These are phyloP conservation scores for Sarcocystis neurona DNA, from an alignment of 169 alveolate genomes.

Conservation along the genomic window DNA sequence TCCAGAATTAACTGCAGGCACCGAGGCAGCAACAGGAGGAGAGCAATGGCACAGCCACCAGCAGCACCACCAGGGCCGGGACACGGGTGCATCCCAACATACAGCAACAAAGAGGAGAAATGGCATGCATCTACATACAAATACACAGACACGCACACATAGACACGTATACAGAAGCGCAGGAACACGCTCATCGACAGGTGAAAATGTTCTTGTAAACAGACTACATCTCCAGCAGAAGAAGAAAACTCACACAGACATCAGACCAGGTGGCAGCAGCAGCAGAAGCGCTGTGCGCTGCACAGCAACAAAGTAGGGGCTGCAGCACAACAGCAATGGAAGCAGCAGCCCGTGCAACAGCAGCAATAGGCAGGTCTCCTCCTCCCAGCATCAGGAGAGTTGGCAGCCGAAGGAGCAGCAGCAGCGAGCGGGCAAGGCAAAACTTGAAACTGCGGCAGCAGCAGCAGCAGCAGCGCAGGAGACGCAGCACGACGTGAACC, in stretches of 20 bases:
- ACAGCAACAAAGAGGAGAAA: not conserved
- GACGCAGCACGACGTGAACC: no score
- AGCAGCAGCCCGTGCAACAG: not conserved
- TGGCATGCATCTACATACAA: not conserved
- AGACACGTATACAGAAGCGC: not conserved
- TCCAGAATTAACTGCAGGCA: conserved; percentile 71
- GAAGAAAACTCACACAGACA: not conserved
- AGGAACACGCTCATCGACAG: no score
- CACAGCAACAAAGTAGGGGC: not conserved
- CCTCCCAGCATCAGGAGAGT: no score
- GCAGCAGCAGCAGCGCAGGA: no score
- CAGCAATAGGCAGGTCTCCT: no score
- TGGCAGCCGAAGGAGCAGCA: no score
- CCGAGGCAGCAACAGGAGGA: not conserved
- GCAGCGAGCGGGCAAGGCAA: no score
- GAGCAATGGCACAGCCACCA: not conserved
- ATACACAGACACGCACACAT: not conserved
- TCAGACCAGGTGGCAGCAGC: not conserved
- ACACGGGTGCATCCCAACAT: not conserved
- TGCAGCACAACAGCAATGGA: not conserved
- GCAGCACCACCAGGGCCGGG: not conserved
- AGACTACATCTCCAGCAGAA: conserved; percentile 17
- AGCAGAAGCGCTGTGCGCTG: not conserved
- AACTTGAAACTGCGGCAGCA: no score
- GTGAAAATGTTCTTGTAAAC: no score